A percentile compares a stretch with the other conserved stretches of the same genome.
phyloP scores from a whole-genome alignment of 345 rosid genomes.

The Mercurialis annua region DNA sequence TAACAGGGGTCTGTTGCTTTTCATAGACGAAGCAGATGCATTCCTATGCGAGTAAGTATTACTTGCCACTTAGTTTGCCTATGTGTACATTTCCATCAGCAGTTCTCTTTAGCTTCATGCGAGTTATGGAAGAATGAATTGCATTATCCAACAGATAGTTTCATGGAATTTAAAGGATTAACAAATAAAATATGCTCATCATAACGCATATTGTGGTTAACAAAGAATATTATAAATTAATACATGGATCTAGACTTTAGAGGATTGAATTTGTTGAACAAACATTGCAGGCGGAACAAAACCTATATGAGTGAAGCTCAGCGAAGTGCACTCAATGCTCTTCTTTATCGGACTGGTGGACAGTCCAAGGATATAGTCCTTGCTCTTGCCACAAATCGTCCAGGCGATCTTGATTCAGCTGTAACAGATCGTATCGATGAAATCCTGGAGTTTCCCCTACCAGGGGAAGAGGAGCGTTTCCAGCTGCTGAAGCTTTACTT shows the following conservation, averaged over 20 bases:
- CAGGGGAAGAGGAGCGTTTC: slow-evolving; percentile 78
- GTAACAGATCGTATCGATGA: slow-evolving; percentile 90
- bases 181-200: not conserved
- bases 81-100: not conserved
- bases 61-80: not conserved
- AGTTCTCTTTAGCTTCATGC: slow-evolving; percentile 3
- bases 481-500: slow-evolving; percentile 83
- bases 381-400: slow-evolving; percentile 94
- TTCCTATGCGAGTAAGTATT: slow-evolving; percentile 92
- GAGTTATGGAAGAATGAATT: not conserved
- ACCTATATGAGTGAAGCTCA: slow-evolving; percentile 98
- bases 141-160: not conserved
- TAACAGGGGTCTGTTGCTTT: slow-evolving; percentile 73
- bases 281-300: slow-evolving; percentile 72
- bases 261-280: slow-evolving; percentile 7
- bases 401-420: slow-evolving; percentile 98
- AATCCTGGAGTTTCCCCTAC: slow-evolving; percentile 85
- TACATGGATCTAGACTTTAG: not conserved
- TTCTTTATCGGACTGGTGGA: slow-evolving; percentile 89
- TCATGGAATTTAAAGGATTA: not conserved
- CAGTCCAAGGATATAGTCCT: slow-evolving; percentile 94
- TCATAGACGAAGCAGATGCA: slow-evolving; percentile 99
- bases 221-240: not conserved
- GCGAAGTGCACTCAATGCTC: slow-evolving; percentile 92
- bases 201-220: not conserved